Evolutionary conservation across 208 protist species (phyloP), one percentile per base, ranked within the genome.

Genomic region (Entamoeba histolytica): DNA sequence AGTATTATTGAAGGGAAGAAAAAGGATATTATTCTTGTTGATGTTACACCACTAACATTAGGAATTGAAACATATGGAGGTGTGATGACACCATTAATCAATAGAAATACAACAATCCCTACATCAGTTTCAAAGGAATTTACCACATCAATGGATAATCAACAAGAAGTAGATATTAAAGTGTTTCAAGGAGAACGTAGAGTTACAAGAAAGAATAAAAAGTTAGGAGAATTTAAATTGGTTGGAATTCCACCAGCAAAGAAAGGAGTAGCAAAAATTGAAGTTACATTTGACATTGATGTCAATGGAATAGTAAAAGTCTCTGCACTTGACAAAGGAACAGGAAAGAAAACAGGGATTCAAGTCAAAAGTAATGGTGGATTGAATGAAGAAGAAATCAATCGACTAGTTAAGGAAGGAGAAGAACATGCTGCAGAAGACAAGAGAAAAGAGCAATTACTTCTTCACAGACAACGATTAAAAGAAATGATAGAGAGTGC

Each of bases 31-130:
- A 47, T 96, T 17, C 91, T 96, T 2, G 47, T 96, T 4, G 96
- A 96, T 78, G 95, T 96, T 39, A 96, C 96, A 23, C 96, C 96
- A n/a, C 94, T 96, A 4, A 94, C 95, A 39, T 94, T 96, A 2
- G 96, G 96, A 61, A 94, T 96, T 93, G 95, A 95, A 93, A 95
- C 93, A 4, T 35, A 92, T 49, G 96, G 95, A 8, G 95, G 94
- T 31, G 31, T 95, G 57, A 94, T 96, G 57, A 98, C 97, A 31
- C 95, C 94, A 31, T 96, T 99, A 23, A 99, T 99, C 93, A 94
- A 96, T 49, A 97, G 98, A 94, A 99, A 99, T 96, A 99, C 98
- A 12, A 98, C 97, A 47, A 98, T 99, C 93, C 99, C 99, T 69
- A 98, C 96, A 51, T 98, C 98, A 95, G 98, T 98, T 96, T 97